A percentile compares a stretch with the other conserved stretches of the same genome.
Conservation (phyloP, 1,284 basidiomycete species). For the Lentinula novae-zelandiae region DNA sequence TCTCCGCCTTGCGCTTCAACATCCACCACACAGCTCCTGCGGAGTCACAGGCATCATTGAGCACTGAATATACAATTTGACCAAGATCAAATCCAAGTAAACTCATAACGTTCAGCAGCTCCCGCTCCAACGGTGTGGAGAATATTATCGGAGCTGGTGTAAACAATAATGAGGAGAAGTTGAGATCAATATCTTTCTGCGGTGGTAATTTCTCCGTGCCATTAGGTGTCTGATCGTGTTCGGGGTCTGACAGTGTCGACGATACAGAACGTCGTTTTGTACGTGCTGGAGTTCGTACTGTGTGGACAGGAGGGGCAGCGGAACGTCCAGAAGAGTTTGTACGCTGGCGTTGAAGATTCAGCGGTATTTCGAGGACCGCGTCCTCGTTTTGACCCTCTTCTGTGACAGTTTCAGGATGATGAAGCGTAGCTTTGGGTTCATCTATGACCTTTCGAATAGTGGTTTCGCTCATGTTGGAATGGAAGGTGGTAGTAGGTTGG, state of each 20-base stretch:
- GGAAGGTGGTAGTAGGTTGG: conserved; percentile 23
- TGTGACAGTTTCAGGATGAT: conserved; percentile 38
- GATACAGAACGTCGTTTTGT: conserved; percentile 94
- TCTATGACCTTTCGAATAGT: conserved; percentile 39
- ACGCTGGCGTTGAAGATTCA: conserved; percentile 22
- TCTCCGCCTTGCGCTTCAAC: conserved; percentile 77
- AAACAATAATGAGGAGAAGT: conserved; percentile 72
- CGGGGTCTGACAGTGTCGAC: conserved; percentile 67
- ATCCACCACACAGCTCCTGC: conserved; percentile 97
- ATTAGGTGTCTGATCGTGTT: not conserved
- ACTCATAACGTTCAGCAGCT: conserved; percentile 75
- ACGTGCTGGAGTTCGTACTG: conserved; percentile 84
- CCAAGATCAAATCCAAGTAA: conserved; percentile 87
- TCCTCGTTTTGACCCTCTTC: conserved; percentile 38
- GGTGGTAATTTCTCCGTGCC: conserved; percentile 44
- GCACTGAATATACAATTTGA: conserved; percentile 91
- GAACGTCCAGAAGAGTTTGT: conserved; percentile 29
- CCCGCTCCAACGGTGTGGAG: conserved; percentile 78
- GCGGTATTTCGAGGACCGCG: conserved; percentile 18
- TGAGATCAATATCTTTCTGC: conserved; percentile 35
- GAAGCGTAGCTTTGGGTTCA: conserved; percentile 25
- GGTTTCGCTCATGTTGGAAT: conserved; percentile 49
- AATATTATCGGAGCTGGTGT: conserved; percentile 79
- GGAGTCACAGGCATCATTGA: conserved; percentile 90
- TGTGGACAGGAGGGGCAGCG: conserved; percentile 49